These are phyloP conservation scores for Avena atlantica DNA, from an alignment of 176 grass and related monocot genomes.

Conservation along the genomic window DNA sequence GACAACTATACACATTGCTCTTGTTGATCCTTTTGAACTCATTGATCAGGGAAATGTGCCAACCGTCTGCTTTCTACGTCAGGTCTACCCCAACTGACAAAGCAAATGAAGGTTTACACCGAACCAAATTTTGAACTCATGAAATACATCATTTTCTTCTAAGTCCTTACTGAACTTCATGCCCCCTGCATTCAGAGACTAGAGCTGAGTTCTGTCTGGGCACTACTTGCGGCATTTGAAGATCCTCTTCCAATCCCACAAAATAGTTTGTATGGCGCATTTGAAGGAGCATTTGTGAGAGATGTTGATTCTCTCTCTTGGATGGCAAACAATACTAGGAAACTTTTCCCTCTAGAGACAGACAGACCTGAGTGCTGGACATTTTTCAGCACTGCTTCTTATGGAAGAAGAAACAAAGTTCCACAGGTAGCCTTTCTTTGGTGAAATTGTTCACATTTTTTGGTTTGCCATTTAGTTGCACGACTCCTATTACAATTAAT, in stretches of 20 bases:
- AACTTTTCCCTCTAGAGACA: constrained; percentile 65
- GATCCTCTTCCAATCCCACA: constrained; percentile 73
- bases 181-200: constrained; percentile 64
- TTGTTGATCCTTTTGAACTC: constrained; percentile 37
- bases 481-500: not conserved
- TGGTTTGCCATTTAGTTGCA: constrained; percentile 10
- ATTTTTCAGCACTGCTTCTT: constrained; percentile 85
- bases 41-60: constrained; percentile 85
- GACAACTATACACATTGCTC: not conserved
- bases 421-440: constrained; percentile 66
- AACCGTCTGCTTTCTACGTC: constrained; percentile 86
- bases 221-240: constrained; percentile 91
- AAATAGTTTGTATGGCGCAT: constrained; percentile 36
- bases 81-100: constrained; percentile 80
- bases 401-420: constrained; percentile 92
- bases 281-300: constrained; percentile 94
- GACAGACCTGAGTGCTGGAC: constrained; percentile 82
- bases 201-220: constrained; percentile 88
- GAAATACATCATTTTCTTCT: constrained; percentile 1
- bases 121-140: constrained; percentile 20
- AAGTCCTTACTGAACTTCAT: constrained; percentile 24
- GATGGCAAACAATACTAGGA: constrained; percentile 93
- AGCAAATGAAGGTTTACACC: constrained; percentile 89
- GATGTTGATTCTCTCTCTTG: constrained; percentile 85
- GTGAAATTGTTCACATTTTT: constrained; percentile 33